phyloP scores from a whole-genome alignment of 2,329 filamentous ascomycete genomes.

The Aspergillus novofumigatus region DNA sequence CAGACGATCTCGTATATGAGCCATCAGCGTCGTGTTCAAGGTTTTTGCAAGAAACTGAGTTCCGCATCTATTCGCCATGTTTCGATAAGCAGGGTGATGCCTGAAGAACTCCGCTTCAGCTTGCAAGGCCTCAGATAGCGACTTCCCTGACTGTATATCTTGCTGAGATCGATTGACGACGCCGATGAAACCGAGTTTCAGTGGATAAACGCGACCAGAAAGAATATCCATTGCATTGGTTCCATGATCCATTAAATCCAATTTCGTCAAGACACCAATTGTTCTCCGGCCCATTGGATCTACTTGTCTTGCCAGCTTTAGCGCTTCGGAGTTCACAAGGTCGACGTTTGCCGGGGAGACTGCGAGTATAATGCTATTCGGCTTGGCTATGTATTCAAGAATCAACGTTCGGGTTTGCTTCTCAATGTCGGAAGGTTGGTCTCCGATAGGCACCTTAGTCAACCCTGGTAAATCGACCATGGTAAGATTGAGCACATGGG shows the following conservation, averaged over 20 bases:
- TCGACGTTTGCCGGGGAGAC: constrained; percentile 98
- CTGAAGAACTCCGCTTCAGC: constrained; percentile 93
- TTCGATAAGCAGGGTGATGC: constrained; percentile 94
- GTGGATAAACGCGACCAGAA: constrained; percentile 91
- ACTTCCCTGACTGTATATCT: constrained; percentile 93
- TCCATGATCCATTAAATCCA: constrained; percentile 98
- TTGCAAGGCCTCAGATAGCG: constrained; percentile 85
- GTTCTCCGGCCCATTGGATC: constrained; percentile 91
- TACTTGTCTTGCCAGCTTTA: constrained; percentile 95
- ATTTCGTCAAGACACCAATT: constrained; percentile 93
- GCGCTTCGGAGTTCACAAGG: constrained; percentile 93
- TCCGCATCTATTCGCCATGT: constrained; percentile 89
- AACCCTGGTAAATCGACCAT: constrained; percentile 92
- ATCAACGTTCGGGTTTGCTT: constrained; percentile 97
- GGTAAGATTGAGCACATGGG: constrained; percentile 92
- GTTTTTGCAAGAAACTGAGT: constrained; percentile 94
- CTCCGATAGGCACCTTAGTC: constrained; percentile 97
- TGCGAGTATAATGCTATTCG: constrained; percentile 95
- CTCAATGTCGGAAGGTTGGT: constrained; percentile 96
- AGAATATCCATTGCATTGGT: constrained; percentile 97
- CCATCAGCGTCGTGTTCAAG: constrained; percentile 91
- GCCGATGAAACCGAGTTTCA: constrained; percentile 96
- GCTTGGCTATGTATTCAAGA: constrained; percentile 96
- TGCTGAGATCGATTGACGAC: constrained; percentile 98
- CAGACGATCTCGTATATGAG: constrained; percentile 88